phyloP scores from a whole-genome alignment of 1,139 yeast genomes.

The Taphrina wiesneri region DNA sequence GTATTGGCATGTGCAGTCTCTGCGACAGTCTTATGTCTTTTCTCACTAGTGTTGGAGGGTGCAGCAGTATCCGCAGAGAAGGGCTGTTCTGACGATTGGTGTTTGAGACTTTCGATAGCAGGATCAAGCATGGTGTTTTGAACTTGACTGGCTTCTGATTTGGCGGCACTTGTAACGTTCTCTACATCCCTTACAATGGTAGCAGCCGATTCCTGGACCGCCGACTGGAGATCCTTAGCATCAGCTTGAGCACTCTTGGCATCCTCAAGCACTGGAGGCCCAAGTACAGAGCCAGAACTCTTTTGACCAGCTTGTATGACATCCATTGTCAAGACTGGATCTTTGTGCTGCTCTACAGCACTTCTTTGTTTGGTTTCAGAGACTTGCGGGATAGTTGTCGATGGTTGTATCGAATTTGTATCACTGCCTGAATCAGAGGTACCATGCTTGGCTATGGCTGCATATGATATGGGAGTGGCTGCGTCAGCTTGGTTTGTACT shows the following conservation, averaged over 20 bases:
- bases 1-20: neutral
- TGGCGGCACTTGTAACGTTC: conserved; percentile 1
- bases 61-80: neutral
- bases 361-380: neutral
- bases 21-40: neutral
- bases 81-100: neutral
- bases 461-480: conserved; percentile 3
- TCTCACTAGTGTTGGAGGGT: neutral
- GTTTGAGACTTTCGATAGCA: neutral
- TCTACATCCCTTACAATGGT: neutral
- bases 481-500: neutral
- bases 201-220: neutral
- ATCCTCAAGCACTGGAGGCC: neutral
- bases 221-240: neutral
- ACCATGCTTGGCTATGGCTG: conserved; percentile 11
- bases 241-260: neutral
- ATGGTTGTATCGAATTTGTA: neutral
- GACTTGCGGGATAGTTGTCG: neutral
- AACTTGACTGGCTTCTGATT: neutral
- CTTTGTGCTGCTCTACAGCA: neutral
- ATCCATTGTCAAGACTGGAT: neutral
- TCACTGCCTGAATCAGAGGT: neutral
- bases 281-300: neutral
- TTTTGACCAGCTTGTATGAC: neutral
- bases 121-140: neutral